phyloP scores from a whole-genome alignment of 225 moss, liverwort and hornwort species.

The Sphagnum contortum region DNA sequence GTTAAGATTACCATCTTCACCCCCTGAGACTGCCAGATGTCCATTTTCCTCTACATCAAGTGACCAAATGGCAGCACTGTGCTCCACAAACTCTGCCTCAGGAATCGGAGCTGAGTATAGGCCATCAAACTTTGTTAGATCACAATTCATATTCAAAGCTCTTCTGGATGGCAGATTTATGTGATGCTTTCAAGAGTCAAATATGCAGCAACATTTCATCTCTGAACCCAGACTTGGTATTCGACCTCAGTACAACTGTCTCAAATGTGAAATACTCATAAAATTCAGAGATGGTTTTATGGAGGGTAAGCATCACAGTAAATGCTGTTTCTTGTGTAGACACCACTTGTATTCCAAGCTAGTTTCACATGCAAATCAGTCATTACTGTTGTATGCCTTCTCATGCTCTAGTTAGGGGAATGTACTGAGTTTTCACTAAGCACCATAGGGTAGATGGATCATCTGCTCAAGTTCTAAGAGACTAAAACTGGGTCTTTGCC shows the following conservation, averaged over 20 bases:
- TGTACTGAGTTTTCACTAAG: neutral
- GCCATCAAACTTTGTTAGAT: conserved; percentile 1
- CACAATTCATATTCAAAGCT: neutral
- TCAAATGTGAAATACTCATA: too few species aligned
- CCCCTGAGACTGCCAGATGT: conserved; percentile 72
- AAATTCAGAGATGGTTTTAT: too few species aligned
- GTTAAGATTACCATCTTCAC: conserved; percentile 63
- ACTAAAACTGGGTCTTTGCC: neutral
- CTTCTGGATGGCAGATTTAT: neutral
- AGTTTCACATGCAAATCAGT: too few species aligned
- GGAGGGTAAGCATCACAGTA: too few species aligned
- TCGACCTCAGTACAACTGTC: too few species aligned
- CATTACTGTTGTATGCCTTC: too few species aligned
- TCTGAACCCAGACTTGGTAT: too few species aligned
- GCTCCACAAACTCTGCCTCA: conserved; percentile 78
- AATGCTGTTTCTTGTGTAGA: too few species aligned
- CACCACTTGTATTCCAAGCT: too few species aligned
- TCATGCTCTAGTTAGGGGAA: neutral
- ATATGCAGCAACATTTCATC: too few species aligned
- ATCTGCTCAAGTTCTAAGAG: neutral
- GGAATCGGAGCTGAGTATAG: conserved; percentile 32
- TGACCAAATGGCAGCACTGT: conserved; percentile 90
- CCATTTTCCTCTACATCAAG: conserved; percentile 66
- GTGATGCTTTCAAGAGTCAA: too few species aligned
- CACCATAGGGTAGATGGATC: neutral